phyloP scores from a whole-genome alignment of 768 basidiomycete genomes.

The Leccinum subtestaceum region DNA sequence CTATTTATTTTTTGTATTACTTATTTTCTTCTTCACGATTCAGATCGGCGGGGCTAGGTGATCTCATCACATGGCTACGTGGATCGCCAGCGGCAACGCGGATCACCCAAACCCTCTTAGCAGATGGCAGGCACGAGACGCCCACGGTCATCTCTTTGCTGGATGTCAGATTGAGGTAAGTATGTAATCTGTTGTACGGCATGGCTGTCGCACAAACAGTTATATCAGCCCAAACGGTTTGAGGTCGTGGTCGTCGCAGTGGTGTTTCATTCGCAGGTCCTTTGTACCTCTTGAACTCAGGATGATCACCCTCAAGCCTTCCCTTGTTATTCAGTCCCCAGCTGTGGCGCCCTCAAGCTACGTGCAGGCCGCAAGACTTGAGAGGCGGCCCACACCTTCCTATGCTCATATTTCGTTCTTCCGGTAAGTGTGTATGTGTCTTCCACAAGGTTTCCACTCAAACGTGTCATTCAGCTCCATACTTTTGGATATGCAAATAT shows the following conservation, averaged over 20 bases:
- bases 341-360: slow-evolving; percentile 31
- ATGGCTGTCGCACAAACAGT: slow-evolving; percentile 7
- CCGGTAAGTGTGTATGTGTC: slow-evolving; percentile 36
- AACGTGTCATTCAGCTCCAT: slow-evolving; percentile 37
- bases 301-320: slow-evolving; percentile 24
- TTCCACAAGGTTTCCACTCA: slow-evolving; percentile 6
- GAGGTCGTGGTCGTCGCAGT: background rate
- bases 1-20: background rate
- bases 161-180: slow-evolving; percentile 20
- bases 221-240: slow-evolving; percentile 18
- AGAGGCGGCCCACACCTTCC: slow-evolving; percentile 13
- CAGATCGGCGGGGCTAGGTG: background rate
- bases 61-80: slow-evolving; percentile 17
- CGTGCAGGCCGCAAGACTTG: slow-evolving; percentile 28
- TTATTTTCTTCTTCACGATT: background rate
- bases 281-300: background rate
- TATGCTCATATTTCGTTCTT: slow-evolving; percentile 50
- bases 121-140: slow-evolving; percentile 1
- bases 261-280: background rate
- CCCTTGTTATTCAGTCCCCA: slow-evolving; percentile 12
- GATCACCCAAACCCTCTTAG: background rate
- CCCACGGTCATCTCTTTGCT: slow-evolving; percentile 6
- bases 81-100: background rate
- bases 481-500: slow-evolving; percentile 58
- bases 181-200: slow-evolving; percentile 20